Evolutionary conservation across 768 basidiomycete species (phyloP).

Genomic region (Panellus pusillus): DNA sequence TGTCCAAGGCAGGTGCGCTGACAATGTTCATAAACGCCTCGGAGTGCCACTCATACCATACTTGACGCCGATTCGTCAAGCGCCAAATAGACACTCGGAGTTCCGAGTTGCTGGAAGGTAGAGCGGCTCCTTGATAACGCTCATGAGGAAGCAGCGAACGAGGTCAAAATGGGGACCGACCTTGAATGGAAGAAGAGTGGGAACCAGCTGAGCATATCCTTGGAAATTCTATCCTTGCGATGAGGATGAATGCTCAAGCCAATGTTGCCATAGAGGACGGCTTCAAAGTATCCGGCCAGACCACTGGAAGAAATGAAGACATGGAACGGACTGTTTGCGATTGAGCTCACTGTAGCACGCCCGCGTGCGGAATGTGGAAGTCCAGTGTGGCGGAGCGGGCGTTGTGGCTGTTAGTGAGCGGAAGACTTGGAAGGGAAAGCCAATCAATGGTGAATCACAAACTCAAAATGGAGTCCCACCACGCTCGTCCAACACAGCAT

Average conservation of each 20-base stretch:
- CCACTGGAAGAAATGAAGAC: conserved; percentile 46
- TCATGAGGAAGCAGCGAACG: not conserved
- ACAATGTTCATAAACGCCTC: conserved; percentile 83
- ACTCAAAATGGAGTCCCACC: conserved; percentile 43
- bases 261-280: conserved; percentile 85
- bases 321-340: not conserved
- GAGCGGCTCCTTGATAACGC: conserved; percentile 82
- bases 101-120: conserved; percentile 90
- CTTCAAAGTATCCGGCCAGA: conserved; percentile 96
- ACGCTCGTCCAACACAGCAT: conserved; percentile 68
- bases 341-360: conserved; percentile 70
- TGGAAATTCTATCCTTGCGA: conserved; percentile 80
- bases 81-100: conserved; percentile 94
- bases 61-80: conserved; percentile 80
- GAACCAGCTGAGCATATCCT: conserved; percentile 99
- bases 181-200: conserved; percentile 92
- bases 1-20: conserved; percentile 30
- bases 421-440: conserved; percentile 53
- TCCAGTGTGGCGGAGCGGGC: conserved; percentile 80
- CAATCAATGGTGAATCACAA: not conserved
- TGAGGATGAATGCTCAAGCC: conserved; percentile 94
- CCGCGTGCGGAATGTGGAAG: conserved; percentile 94
- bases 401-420: conserved; percentile 96
- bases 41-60: conserved; percentile 99
- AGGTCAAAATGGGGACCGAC: conserved; percentile 41